Evolutionary conservation across 2,329 filamentous ascomycete species (phyloP).

Genomic region (Apiospora saccharicola): DNA sequence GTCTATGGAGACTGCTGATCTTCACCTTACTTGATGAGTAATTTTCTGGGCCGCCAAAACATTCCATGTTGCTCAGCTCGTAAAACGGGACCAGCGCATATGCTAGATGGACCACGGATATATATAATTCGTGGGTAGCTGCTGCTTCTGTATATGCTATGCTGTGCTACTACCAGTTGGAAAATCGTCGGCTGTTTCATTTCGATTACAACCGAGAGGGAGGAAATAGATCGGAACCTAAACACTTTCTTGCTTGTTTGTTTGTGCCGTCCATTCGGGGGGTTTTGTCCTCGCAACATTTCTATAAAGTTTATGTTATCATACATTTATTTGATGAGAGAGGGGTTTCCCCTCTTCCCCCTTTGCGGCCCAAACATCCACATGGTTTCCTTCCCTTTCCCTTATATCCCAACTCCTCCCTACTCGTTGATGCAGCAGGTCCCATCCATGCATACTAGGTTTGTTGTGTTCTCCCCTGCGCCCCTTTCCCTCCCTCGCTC

Average conservation of each 20-base stretch:
- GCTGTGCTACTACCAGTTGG: neutral
- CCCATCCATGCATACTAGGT: neutral
- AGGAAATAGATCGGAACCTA: neutral
- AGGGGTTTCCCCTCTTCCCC: neutral
- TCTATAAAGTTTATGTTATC: constrained; percentile 17
- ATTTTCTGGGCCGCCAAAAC: neutral
- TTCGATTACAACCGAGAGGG: neutral
- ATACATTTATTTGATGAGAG: constrained; percentile 21
- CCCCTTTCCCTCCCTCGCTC: neutral
- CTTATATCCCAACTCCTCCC: neutral
- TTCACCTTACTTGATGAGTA: neutral
- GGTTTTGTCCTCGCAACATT: neutral
- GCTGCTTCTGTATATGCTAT: neutral
- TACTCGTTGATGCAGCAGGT: neutral
- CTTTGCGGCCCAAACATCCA: neutral
- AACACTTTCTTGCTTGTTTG: neutral
- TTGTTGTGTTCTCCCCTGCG: neutral
- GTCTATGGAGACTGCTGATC: constrained; percentile 13
- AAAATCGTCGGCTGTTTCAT: neutral
- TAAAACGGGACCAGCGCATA: neutral
- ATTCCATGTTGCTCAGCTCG: neutral
- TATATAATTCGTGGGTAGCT: neutral
- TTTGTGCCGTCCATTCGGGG: neutral
- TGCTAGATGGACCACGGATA: neutral
- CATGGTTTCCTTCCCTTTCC: neutral